Evolutionary conservation across 1,284 basidiomycete genomes (phyloP), one percentile per base, ranked within the genome.

Genomic region (Cerrena zonata): DNA sequence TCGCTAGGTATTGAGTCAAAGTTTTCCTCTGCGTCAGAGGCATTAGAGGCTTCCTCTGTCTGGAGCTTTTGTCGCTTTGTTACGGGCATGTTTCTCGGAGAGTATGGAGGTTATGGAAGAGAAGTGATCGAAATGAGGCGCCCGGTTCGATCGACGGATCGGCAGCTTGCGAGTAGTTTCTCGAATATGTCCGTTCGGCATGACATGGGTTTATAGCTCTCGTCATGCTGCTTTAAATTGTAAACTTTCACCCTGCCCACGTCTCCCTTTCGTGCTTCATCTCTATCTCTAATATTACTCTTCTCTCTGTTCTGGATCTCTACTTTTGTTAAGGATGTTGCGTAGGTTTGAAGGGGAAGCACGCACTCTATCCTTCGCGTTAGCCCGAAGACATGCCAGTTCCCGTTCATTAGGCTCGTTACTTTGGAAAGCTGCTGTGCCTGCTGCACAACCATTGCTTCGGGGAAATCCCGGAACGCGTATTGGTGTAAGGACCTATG

Each of bases 401-500:
- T 36, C 42, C 10, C 49, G 43, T 36, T 45, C 44, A 13, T 21
- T 47, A 13, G 44, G 44, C 11, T 30, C 30, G 2, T 44, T 50
- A 13, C 15, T 50, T 10, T 41, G 47, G 11, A 34, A 34, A 21
- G 37, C 39, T 19, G 26, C 30, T 19, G 4, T 18, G 13, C 47
- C 47, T 25, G 15, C 39, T 23, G 18, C 34, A 7, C 38, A 39
- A 7, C 25, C 38, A 2, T 45, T 26, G 2, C 19, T 44, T 4
- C 2, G 15, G 4, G n/a, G 41, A 13, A 3, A 39, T 47, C 11
- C 12, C 24, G 15, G 25, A 19, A 45, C 53, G 2, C 23, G 34
- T 12, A 24, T 49, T 7, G 27, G 43, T 26, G 34, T 55, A 5
- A 58, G 67, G n/a, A 42, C 46, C 13, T 71, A 71, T 57, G 66